A percentile compares a stretch with the other conserved stretches of the same genome.
These are phyloP conservation scores for Termitomyces sp. DNA, from an alignment of 768 basidiomycete species.

Conservation along the genomic window DNA sequence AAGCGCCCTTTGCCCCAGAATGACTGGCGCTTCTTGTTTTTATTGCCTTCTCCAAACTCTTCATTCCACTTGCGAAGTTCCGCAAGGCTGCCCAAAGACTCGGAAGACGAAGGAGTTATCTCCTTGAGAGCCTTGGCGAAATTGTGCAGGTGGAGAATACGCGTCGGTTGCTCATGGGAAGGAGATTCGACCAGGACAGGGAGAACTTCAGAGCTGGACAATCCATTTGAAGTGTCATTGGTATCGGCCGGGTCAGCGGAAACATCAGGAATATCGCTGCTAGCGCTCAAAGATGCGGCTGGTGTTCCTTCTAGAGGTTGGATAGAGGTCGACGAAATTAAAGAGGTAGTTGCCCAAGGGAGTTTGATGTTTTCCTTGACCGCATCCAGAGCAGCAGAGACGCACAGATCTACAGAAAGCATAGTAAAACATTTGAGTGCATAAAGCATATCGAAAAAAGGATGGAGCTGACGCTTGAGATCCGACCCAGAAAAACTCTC, in stretches of 20 bases:
- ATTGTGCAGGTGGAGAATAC: constrained; percentile 47
- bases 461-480: constrained; percentile 71
- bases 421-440: neutral
- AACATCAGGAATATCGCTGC: neutral
- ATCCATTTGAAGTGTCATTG: neutral
- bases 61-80: constrained; percentile 88
- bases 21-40: constrained; percentile 56
- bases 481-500: constrained; percentile 93
- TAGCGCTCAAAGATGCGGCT: neutral
- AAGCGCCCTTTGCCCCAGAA: constrained; percentile 88
- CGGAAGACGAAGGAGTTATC: constrained; percentile 86
- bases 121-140: constrained; percentile 84
- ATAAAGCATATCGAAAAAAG: constrained; percentile 4
- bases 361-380: constrained; percentile 80
- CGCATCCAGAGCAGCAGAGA: constrained; percentile 86
- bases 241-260: neutral
- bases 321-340: neutral
- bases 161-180: constrained; percentile 8
- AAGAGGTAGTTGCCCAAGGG: constrained; percentile 56
- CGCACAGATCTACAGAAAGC: constrained; percentile 68
- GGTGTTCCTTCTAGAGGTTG: neutral
- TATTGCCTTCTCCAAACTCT: constrained; percentile 85
- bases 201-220: neutral
- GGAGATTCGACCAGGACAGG: constrained; percentile 9
- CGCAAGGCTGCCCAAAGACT: constrained; percentile 66